Base-by-base conservation (phyloP, 164 flowering plant genomes). In the Dillenia turbinata region DNA sequence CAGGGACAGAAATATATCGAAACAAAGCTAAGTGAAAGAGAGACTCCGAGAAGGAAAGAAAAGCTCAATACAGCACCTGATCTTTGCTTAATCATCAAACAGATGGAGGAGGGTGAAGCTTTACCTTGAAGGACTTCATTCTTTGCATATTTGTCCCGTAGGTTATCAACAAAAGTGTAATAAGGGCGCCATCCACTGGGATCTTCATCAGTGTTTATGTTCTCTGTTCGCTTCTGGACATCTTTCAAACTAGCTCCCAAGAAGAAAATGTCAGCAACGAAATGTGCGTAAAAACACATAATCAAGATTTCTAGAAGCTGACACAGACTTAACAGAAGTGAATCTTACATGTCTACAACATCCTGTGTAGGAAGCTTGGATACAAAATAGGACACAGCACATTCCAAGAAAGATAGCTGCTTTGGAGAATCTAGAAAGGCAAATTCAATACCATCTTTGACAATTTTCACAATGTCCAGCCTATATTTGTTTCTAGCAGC, bases 171-270 rank as follows among this genome's bases (percentile, higher is more conserved):
- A 74, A 95, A 95, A 11, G 73, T 73, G 64, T 52, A 66, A 73
- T 84, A 95, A 14, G 99, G 94, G 48, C 96, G 94, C 99, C 99
- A 95, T 1, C 97, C 97, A 80, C 99, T 95, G 54, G 99, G 99
- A 82, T 95, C 89, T 75, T 86, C 96, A 72, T 91, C 96, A 7
- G 88, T 88, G 69, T 90, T 82, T 24, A 87, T 81, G 65, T 85
- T 77, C 69, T 81, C 91, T 1, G 88, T 77, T 70, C 84, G 77
- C 60, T 75, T 81, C 66, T 92, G 83, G 48, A 92, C 90, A 66
- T 84, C 84, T 75, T 80, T 85, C 44, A 89, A 62, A 73, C 99
- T 94, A 71, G n/a, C 44, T 53, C 57, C 60, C 69, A 68, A 71
- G 44, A 15, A 54, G 3, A 54, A 63, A 49, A 0, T 24, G 54